A percentile compares a stretch with the other conserved stretches of the same genome.
phyloP scores from a whole-genome alignment of 192 early-diverging fungal genomes.

The Backusella luteola region DNA sequence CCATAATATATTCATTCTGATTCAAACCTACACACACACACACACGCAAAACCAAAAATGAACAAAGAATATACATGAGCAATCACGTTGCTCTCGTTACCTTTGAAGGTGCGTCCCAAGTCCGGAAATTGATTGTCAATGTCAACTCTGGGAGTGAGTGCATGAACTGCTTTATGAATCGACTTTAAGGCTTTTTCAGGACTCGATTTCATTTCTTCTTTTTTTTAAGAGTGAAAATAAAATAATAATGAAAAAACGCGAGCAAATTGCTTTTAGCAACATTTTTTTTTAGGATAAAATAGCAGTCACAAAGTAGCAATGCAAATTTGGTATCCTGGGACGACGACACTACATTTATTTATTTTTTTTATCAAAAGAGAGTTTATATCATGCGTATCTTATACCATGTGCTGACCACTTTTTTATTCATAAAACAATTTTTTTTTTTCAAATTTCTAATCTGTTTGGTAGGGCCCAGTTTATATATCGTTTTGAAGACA shows the following conservation, averaged over 20 bases:
- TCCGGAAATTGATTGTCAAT: conserved; percentile 20
- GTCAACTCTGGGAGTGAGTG: neutral
- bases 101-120: conserved; percentile 11
- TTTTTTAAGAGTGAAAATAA: neutral
- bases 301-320: neutral
- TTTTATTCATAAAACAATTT: no score
- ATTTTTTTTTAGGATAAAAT: neutral
- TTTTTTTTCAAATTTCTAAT: no score
- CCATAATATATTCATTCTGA: conserved; percentile 4
- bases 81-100: neutral
- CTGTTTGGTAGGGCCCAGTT: no score
- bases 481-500: no score
- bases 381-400: no score
- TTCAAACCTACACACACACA: neutral
- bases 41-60: neutral
- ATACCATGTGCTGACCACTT: no score
- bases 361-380: no score
- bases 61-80: no score
- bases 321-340: no score
- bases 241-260: neutral
- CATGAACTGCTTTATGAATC: neutral
- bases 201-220: neutral
- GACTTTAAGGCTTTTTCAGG: conserved; percentile 1
- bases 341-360: no score
- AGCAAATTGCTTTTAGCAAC: neutral